phyloP scores from a whole-genome alignment of 192 early-diverging fungal species.

The Jimgerdemannia lactiflua region DNA sequence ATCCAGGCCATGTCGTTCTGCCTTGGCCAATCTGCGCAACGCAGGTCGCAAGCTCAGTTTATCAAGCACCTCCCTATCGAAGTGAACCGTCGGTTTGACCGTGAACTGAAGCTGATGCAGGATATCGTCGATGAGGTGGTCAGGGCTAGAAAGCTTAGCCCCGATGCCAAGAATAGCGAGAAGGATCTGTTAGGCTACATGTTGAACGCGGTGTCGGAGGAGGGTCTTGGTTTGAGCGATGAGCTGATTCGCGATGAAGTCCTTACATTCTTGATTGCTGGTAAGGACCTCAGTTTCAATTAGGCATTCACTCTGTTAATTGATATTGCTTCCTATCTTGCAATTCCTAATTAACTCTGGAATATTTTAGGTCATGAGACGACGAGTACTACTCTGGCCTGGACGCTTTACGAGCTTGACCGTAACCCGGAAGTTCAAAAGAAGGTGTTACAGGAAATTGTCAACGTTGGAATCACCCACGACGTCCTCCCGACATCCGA shows the following conservation, averaged over 20 bases:
- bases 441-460: slow-evolving; percentile 47
- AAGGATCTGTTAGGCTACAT: slow-evolving; percentile 55
- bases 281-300: slow-evolving; percentile 22
- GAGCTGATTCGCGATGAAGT: slow-evolving; percentile 54
- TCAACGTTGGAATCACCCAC: slow-evolving; percentile 31
- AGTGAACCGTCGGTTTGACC: slow-evolving; percentile 35
- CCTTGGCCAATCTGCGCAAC: slow-evolving; percentile 8
- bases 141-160: slow-evolving; percentile 33
- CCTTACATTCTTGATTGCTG: slow-evolving; percentile 60
- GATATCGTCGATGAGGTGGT: slow-evolving; percentile 48
- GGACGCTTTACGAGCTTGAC: slow-evolving; percentile 44
- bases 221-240: slow-evolving; percentile 32
- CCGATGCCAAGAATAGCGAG: slow-evolving; percentile 22
- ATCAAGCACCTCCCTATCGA: slow-evolving; percentile 41
- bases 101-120: slow-evolving; percentile 38
- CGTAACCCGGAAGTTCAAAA: slow-evolving; percentile 38
- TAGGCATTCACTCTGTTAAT: not conserved
- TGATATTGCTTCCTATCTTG: not conserved
- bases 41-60: slow-evolving; percentile 21
- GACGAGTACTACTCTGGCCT: slow-evolving; percentile 49
- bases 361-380: slow-evolving; percentile 20
- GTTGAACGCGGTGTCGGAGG: slow-evolving; percentile 44
- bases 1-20: slow-evolving; percentile 22
- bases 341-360: too few relatives aligned
- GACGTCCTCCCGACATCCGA: slow-evolving; percentile 22